A percentile compares a stretch with the other conserved stretches of the same genome.
These are phyloP conservation scores for Fraxinus velutina DNA, from an alignment of 305 asterid species.

Conservation along the genomic window DNA sequence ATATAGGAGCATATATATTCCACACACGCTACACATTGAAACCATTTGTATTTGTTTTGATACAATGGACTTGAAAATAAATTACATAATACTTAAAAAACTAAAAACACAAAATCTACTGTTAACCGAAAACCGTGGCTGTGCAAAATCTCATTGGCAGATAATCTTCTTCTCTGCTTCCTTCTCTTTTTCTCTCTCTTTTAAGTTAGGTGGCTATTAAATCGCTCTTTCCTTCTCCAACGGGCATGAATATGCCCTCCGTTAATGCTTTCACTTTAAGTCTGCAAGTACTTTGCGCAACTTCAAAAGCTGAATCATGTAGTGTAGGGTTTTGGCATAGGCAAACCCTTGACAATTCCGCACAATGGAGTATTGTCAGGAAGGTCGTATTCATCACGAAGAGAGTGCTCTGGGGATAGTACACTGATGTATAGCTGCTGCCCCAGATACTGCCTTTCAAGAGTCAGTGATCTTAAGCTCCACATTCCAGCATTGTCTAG, in stretches of 20 bases:
- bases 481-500: conserved; percentile 75
- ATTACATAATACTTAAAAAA: not conserved
- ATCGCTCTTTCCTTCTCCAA: not conserved
- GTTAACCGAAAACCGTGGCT: not conserved
- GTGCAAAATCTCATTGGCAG: not conserved
- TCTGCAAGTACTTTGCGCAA: not conserved
- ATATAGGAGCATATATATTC: not conserved
- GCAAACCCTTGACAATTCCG: conserved; percentile 54
- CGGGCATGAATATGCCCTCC: not conserved
- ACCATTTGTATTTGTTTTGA: not conserved
- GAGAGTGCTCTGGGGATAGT: conserved; percentile 45
- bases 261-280: not conserved
- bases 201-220: not conserved
- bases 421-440: conserved; percentile 67
- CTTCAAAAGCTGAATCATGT: not conserved
- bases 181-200: too few relatives aligned
- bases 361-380: conserved; percentile 38
- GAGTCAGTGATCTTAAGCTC: conserved; percentile 44
- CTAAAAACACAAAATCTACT: conserved; percentile 8
- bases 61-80: not conserved
- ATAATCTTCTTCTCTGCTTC: not conserved
- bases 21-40: not conserved
- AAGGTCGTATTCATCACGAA: conserved; percentile 55
- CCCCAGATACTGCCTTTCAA: conserved; percentile 57
- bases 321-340: conserved; percentile 36